A percentile compares a stretch with the other conserved stretches of the same genome.
These are phyloP conservation scores for Fusarium sp. DNA, from an alignment of 2,329 filamentous ascomycete species.

Conservation along the genomic window DNA sequence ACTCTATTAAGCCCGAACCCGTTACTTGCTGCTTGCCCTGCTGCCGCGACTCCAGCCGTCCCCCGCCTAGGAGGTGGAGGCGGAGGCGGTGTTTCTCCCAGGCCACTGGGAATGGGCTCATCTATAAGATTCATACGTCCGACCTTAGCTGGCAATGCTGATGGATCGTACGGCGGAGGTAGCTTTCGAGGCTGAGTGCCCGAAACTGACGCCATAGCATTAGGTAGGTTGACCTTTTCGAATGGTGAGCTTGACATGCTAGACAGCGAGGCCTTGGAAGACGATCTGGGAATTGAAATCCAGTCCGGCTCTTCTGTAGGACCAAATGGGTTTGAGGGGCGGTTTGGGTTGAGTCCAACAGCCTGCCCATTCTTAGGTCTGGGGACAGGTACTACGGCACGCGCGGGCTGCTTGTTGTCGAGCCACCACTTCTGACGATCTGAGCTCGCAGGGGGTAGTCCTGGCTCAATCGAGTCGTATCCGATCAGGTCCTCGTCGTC, in stretches of 20 bases:
- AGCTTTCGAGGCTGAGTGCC: slow-evolving; percentile 59
- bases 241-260: slow-evolving; percentile 68
- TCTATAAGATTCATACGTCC: slow-evolving; percentile 56
- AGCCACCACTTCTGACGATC: slow-evolving; percentile 77
- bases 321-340: slow-evolving; percentile 83
- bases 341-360: slow-evolving; percentile 74
- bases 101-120: slow-evolving; percentile 45
- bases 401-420: slow-evolving; percentile 76
- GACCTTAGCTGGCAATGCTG: slow-evolving; percentile 56
- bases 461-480: slow-evolving; percentile 84
- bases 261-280: slow-evolving; percentile 63
- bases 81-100: slow-evolving; percentile 55
- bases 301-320: slow-evolving; percentile 82
- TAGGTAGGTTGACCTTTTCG: slow-evolving; percentile 64
- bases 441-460: slow-evolving; percentile 73
- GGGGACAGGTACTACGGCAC: slow-evolving; percentile 75
- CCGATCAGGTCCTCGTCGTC: slow-evolving; percentile 84
- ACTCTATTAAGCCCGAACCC: slow-evolving; percentile 37
- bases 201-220: slow-evolving; percentile 55
- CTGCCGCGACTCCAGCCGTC: slow-evolving; percentile 37
- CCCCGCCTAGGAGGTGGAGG: slow-evolving; percentile 57
- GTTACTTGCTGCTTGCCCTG: slow-evolving; percentile 20
- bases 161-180: slow-evolving; percentile 60
- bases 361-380: slow-evolving; percentile 58
- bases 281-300: slow-evolving; percentile 70